Percentiles rank a stretch among this genome's conserved stretches.
Conservation (phyloP, 2,329 filamentous ascomycete genomes). For the Septoria petroselini region DNA sequence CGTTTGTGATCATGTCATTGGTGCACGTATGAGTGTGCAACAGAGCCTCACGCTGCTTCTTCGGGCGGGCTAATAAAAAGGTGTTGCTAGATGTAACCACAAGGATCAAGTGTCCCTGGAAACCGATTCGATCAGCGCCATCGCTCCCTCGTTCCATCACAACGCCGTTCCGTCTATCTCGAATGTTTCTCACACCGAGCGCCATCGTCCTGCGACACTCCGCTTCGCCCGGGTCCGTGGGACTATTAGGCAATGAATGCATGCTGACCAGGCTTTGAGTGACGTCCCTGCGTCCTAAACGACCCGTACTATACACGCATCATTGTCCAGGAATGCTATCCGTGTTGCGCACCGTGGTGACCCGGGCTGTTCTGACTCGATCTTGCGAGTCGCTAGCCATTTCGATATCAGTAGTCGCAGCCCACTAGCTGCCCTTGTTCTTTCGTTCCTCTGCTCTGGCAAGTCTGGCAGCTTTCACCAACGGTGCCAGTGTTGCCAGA, state of each 20-base stretch:
- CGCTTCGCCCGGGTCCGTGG: not conserved
- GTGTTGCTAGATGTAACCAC: not conserved
- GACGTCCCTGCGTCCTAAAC: not conserved
- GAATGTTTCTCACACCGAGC: not conserved
- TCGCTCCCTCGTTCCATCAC: not conserved
- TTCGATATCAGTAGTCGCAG: not conserved
- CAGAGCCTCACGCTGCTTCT: constrained; percentile 3
- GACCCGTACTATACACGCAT: not conserved
- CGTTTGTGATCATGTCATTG: not conserved
- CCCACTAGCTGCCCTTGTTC: constrained; percentile 44
- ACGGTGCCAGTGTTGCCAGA: constrained; percentile 69
- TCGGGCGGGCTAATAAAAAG: not conserved
- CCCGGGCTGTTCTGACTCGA: not conserved
- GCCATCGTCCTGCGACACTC: not conserved
- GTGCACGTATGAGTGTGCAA: not conserved
- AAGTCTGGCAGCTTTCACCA: constrained; percentile 80
- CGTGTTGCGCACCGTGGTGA: not conserved
- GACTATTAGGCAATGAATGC: not conserved
- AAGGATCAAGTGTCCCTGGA: not conserved
- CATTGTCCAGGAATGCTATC: not conserved
- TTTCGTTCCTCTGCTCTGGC: constrained; percentile 73
- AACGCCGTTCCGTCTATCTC: not conserved
- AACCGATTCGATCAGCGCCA: not conserved
- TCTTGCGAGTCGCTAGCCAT: not conserved
- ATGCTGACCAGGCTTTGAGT: not conserved